Percentiles rank a stretch among this genome's conserved stretches.
Conservation (phyloP, 768 basidiomycete species). For the Amanita inopinata region DNA sequence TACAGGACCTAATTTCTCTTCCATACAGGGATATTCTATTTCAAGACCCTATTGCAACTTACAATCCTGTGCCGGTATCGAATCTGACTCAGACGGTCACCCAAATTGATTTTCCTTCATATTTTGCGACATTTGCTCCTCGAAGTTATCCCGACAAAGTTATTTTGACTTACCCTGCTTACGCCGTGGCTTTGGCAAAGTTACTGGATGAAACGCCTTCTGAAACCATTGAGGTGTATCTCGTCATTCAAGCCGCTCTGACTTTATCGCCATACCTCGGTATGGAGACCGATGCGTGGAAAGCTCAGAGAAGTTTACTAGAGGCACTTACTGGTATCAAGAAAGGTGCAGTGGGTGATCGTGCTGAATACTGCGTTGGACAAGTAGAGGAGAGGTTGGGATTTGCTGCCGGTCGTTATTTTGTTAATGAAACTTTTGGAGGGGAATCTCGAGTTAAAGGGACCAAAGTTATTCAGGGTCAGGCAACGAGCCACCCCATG, state of each 20-base stretch:
- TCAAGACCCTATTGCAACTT: slow-evolving; percentile 78
- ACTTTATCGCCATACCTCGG: slow-evolving; percentile 65
- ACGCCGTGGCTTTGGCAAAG: slow-evolving; percentile 52
- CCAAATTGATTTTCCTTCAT: slow-evolving; percentile 75
- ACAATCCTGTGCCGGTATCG: slow-evolving; percentile 71
- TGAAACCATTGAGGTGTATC: slow-evolving; percentile 78
- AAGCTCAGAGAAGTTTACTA: slow-evolving; percentile 56
- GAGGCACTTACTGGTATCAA: slow-evolving; percentile 78
- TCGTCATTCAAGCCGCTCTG: slow-evolving; percentile 69
- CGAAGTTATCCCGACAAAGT: slow-evolving; percentile 66
- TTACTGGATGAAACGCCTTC: slow-evolving; percentile 61
- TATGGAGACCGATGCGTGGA: slow-evolving; percentile 66
- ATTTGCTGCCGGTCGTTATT: slow-evolving; percentile 85
- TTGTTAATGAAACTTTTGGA: slow-evolving; percentile 76
- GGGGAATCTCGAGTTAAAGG: slow-evolving; percentile 73
- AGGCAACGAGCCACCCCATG: slow-evolving; percentile 11
- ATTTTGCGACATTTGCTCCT: slow-evolving; percentile 78
- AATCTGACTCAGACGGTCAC: slow-evolving; percentile 62
- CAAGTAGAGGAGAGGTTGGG: slow-evolving; percentile 68
- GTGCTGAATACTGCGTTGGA: slow-evolving; percentile 75
- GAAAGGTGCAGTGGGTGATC: slow-evolving; percentile 75
- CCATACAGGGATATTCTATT: slow-evolving; percentile 48
- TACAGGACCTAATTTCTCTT: background rate
- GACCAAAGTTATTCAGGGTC: slow-evolving; percentile 74
- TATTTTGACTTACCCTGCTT: slow-evolving; percentile 77